These are phyloP conservation scores for Pisolithus tinctorius DNA, from an alignment of 768 basidiomycete species.

Conservation along the genomic window DNA sequence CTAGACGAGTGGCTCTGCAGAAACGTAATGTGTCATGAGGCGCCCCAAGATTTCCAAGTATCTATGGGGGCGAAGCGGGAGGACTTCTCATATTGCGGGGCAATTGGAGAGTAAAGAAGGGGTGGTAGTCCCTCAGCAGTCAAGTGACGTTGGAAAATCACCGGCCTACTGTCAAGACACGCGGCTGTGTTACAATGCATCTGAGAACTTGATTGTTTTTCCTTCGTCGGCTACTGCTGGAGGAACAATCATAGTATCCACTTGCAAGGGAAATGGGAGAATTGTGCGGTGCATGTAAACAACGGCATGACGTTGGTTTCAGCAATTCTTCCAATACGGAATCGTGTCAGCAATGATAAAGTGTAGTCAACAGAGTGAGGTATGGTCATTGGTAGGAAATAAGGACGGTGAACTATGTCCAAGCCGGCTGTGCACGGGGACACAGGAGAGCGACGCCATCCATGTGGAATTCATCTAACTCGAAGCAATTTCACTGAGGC, in stretches of 20 bases:
- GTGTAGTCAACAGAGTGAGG: constrained; percentile 29
- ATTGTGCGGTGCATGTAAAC: constrained; percentile 71
- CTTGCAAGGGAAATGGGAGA: constrained; percentile 59
- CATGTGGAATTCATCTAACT: constrained; percentile 53
- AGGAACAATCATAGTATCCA: constrained; percentile 34
- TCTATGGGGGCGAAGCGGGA: constrained; percentile 6
- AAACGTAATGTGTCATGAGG: too few species aligned
- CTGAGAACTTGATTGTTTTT: constrained; percentile 49
- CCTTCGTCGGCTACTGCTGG: constrained; percentile 1
- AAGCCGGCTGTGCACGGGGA: constrained; percentile 54
- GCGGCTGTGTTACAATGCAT: constrained; percentile 80
- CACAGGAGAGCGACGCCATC: constrained; percentile 63
- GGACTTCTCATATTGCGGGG: constrained; percentile 54
- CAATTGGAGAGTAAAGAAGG: too few species aligned
- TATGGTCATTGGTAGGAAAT: constrained; percentile 2
- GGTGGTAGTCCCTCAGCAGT: constrained; percentile 54
- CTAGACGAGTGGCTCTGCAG: neutral
- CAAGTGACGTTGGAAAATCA: constrained; percentile 53
- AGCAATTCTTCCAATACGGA: constrained; percentile 63
- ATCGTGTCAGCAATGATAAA: constrained; percentile 64
- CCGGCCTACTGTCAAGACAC: constrained; percentile 64
- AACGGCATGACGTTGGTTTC: constrained; percentile 44
- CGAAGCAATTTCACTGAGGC: constrained; percentile 55
- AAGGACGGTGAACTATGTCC: constrained; percentile 6
- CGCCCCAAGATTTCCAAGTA: too few species aligned